These are phyloP conservation scores for Alternaria gansuensis DNA, from an alignment of 2,329 filamentous ascomycete species.

Conservation along the genomic window DNA sequence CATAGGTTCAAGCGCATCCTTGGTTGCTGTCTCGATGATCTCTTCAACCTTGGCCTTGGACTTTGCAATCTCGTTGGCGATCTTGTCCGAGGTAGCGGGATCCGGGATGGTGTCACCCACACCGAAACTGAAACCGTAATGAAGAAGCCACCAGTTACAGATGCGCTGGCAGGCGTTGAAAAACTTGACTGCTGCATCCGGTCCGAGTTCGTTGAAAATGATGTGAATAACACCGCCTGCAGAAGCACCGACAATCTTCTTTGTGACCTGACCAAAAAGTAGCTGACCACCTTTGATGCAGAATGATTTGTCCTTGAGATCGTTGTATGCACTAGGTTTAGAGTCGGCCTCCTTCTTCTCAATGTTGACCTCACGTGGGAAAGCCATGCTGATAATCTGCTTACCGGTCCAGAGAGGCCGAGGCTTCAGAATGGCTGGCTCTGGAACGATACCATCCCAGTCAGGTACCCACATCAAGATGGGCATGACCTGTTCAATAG, in stretches of 20 bases:
- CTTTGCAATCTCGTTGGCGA: slow-evolving; percentile 80
- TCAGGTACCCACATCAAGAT: slow-evolving; percentile 96
- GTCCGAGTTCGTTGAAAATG: slow-evolving; percentile 93
- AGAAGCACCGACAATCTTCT: slow-evolving; percentile 92
- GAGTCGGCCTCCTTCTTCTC: slow-evolving; percentile 67
- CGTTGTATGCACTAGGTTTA: slow-evolving; percentile 60
- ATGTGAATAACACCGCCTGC: slow-evolving; percentile 93
- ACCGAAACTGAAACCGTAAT: slow-evolving; percentile 96
- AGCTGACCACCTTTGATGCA: slow-evolving; percentile 87
- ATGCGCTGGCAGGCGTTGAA: slow-evolving; percentile 95
- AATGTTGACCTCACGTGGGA: slow-evolving; percentile 85
- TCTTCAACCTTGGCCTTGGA: slow-evolving; percentile 83
- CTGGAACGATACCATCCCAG: slow-evolving; percentile 95
- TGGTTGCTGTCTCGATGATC: slow-evolving; percentile 80
- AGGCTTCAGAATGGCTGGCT: slow-evolving; percentile 93
- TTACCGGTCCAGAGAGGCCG: slow-evolving; percentile 96
- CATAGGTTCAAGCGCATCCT: slow-evolving; percentile 86
- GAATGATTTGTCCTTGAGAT: slow-evolving; percentile 79
- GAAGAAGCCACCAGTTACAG: slow-evolving; percentile 95
- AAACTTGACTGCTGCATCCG: slow-evolving; percentile 87
- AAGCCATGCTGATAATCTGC: slow-evolving; percentile 92
- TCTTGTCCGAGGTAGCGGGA: slow-evolving; percentile 80
- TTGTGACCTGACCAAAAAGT: slow-evolving; percentile 88
- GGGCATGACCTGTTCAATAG: slow-evolving; percentile 93
- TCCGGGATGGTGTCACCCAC: slow-evolving; percentile 98